A percentile compares a stretch with the other conserved stretches of the same genome.
phyloP scores from a whole-genome alignment of 2,329 filamentous ascomycete species.

The Penicillium griseofulvum region DNA sequence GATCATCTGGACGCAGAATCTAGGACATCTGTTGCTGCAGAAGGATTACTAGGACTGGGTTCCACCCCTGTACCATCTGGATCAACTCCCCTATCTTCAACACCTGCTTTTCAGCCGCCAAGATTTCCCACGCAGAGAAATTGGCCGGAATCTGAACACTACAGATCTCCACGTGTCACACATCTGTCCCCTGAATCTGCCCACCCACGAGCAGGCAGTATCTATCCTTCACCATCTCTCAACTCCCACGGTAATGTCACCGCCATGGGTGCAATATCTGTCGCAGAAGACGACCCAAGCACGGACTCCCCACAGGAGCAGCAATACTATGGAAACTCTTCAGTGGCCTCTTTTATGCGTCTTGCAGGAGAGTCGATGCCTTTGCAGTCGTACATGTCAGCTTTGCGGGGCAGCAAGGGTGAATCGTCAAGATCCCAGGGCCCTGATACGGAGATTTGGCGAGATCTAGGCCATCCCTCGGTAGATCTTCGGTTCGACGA shows the following conservation, averaged over 20 bases:
- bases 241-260: constrained; percentile 30
- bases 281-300: constrained; percentile 26
- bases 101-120: constrained; percentile 1
- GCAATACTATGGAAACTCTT: constrained; percentile 43
- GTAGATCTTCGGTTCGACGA: constrained; percentile 27
- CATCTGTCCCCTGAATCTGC: not conserved
- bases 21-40: constrained; percentile 19
- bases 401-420: constrained; percentile 8
- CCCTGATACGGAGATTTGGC: constrained; percentile 11
- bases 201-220: constrained; percentile 1
- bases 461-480: constrained; percentile 11
- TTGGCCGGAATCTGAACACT: not conserved
- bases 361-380: constrained; percentile 35
- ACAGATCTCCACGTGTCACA: not conserved
- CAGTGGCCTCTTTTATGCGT: constrained; percentile 42
- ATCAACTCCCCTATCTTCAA: not conserved
- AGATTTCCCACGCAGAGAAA: not conserved
- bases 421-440: constrained; percentile 5
- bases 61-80: constrained; percentile 2
- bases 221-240: constrained; percentile 12
- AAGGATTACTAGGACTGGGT: constrained; percentile 19
- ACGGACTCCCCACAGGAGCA: constrained; percentile 24
- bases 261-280: constrained; percentile 42
- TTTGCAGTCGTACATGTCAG: constrained; percentile 14
- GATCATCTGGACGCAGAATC: constrained; percentile 12